These are phyloP conservation scores for Zalerion maritima DNA, from an alignment of 495 filamentous ascomycete species.

Conservation along the genomic window DNA sequence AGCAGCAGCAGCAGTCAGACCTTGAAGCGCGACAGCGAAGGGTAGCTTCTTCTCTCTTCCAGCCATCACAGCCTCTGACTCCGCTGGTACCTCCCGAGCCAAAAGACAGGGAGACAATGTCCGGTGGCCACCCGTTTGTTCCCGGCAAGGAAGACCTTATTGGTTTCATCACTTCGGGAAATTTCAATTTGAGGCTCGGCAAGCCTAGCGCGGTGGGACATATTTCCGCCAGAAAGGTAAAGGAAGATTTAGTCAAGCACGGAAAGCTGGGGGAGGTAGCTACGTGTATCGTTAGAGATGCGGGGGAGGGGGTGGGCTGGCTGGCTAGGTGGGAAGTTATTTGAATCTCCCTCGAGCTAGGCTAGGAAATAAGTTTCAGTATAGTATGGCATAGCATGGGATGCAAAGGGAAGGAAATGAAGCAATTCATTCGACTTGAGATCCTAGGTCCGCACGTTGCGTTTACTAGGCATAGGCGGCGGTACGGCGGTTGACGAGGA, in stretches of 20 bases:
- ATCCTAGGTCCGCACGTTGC: no score
- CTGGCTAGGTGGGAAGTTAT: constrained; percentile 68
- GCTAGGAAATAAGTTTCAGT: no score
- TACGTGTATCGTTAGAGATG: constrained; percentile 63
- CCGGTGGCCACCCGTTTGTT: constrained; percentile 44
- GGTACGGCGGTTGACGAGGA: no score
- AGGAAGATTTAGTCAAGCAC: constrained; percentile 16
- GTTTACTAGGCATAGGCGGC: no score
- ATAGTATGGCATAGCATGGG: no score
- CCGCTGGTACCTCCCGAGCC: constrained; percentile 13
- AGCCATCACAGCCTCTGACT: constrained; percentile 12
- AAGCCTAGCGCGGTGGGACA: constrained; percentile 61
- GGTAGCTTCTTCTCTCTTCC: constrained; percentile 38
- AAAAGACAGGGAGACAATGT: constrained; percentile 24
- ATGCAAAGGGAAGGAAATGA: no score
- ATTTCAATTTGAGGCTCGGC: constrained; percentile 68
- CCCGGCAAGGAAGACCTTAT: constrained; percentile 68
- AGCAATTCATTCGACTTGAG: no score
- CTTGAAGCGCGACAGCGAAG: constrained; percentile 32
- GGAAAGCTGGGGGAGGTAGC: constrained; percentile 19
- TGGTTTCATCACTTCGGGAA: constrained; percentile 82
- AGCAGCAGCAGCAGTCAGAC: constrained; percentile 10
- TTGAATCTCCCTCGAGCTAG: no score
- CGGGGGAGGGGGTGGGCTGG: constrained; percentile 62
- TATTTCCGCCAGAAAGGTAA: constrained; percentile 45